Evolutionary conservation across 1,284 basidiomycete species (phyloP).

Genomic region (Pseudozyma flocculosa): DNA sequence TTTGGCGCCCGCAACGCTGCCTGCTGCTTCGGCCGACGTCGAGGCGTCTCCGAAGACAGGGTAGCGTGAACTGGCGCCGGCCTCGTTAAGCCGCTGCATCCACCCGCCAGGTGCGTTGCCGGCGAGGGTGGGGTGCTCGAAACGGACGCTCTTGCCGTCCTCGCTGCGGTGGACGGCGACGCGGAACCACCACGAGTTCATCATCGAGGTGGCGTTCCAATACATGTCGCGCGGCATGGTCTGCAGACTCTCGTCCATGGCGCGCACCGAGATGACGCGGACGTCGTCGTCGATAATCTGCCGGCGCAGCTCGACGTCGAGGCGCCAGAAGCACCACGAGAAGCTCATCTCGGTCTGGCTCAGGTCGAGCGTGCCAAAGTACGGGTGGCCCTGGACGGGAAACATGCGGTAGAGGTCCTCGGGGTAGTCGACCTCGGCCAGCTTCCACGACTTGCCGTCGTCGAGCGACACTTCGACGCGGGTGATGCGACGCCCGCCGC

Average conservation of each 20-base stretch:
- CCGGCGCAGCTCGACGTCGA: slow-evolving; percentile 59
- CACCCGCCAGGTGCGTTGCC: slow-evolving; percentile 65
- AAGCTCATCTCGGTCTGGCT: slow-evolving; percentile 65
- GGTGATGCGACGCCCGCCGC: slow-evolving; percentile 67
- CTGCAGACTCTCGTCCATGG: slow-evolving; percentile 65
- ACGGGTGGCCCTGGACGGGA: slow-evolving; percentile 48
- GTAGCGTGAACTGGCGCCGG: slow-evolving; percentile 62
- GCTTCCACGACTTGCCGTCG: slow-evolving; percentile 65
- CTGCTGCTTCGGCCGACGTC: no score
- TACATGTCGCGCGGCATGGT: slow-evolving; percentile 65
- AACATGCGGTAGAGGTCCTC: slow-evolving; percentile 65
- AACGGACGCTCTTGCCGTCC: slow-evolving; percentile 60
- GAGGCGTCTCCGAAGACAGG: slow-evolving; percentile 53
- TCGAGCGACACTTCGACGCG: slow-evolving; percentile 69
- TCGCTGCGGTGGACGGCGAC: slow-evolving; percentile 63
- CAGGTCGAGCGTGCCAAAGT: slow-evolving; percentile 62
- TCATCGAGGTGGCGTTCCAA: slow-evolving; percentile 64
- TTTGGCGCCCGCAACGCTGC: no score
- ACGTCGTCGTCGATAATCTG: slow-evolving; percentile 59
- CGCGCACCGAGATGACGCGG: slow-evolving; percentile 64
- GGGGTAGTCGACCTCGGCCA: slow-evolving; percentile 64
- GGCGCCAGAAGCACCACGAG: slow-evolving; percentile 70
- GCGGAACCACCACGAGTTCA: slow-evolving; percentile 68
- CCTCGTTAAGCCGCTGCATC: slow-evolving; percentile 67
- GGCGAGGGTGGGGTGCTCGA: slow-evolving; percentile 68